Percentiles rank a stretch among this genome's conserved stretches.
These are phyloP conservation scores for Yarrowia divulgata DNA, from an alignment of 805 yeast species.

Conservation along the genomic window DNA sequence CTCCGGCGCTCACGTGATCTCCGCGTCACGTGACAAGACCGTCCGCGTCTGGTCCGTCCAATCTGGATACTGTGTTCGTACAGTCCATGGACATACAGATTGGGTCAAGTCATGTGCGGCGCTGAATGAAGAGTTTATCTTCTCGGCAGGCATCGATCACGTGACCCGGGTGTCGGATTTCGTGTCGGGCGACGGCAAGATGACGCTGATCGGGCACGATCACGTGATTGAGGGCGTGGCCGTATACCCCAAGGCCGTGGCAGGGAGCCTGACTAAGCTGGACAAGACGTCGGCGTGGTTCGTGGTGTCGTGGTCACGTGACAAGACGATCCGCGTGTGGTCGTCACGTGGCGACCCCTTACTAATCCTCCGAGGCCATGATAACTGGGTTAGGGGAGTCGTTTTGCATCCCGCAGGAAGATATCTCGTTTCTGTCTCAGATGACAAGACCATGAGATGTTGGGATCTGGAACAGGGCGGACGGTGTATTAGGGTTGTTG, in stretches of 20 bases:
- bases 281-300: constrained; percentile 57
- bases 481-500: constrained; percentile 59
- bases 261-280: constrained; percentile 43
- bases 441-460: constrained; percentile 74
- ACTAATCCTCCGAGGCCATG: constrained; percentile 72
- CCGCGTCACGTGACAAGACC: constrained; percentile 91
- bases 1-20: constrained; percentile 58
- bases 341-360: constrained; percentile 67
- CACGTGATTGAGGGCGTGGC: constrained; percentile 81
- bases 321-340: constrained; percentile 78
- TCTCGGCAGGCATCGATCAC: constrained; percentile 83
- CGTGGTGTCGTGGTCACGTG: constrained; percentile 81
- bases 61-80: constrained; percentile 69
- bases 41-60: constrained; percentile 77
- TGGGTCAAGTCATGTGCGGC: constrained; percentile 75
- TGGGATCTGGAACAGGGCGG: constrained; percentile 70
- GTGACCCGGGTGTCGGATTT: constrained; percentile 72
- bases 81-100: constrained; percentile 81
- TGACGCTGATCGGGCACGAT: constrained; percentile 74
- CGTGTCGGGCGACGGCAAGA: constrained; percentile 69
- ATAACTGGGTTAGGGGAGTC: constrained; percentile 82
- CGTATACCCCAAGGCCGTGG: constrained; percentile 56
- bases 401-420: constrained; percentile 78
- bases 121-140: constrained; percentile 56
- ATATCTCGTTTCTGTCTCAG: constrained; percentile 73